Percentiles rank a stretch among this genome's conserved stretches.
These are phyloP conservation scores for Ligustrum vulgare DNA, from an alignment of 257 asterid genomes.

Conservation along the genomic window DNA sequence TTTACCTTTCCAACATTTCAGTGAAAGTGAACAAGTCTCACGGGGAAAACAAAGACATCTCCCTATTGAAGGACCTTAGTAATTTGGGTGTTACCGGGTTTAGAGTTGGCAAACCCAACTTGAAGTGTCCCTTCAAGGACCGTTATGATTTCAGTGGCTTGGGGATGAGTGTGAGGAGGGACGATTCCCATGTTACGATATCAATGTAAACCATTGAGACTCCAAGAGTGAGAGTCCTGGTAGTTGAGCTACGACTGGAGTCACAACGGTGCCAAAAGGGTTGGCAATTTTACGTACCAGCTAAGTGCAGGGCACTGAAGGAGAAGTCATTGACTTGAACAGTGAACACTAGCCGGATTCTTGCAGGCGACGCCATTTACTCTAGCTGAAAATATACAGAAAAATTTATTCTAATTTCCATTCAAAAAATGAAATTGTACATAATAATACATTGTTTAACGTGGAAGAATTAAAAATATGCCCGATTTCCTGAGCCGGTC, in stretches of 20 bases:
- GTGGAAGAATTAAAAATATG: background rate
- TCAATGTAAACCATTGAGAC: slow-evolving; percentile 11
- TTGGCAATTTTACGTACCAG: slow-evolving; percentile 27
- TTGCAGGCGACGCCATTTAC: slow-evolving; percentile 20
- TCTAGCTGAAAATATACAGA: slow-evolving; percentile 14
- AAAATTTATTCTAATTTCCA: background rate
- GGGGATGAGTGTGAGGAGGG: slow-evolving; percentile 19
- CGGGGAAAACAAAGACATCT: too few species aligned
- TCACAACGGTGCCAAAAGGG: slow-evolving; percentile 25
- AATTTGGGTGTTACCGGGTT: too few species aligned
- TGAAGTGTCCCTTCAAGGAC: slow-evolving; percentile 18
- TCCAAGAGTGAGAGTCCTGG: slow-evolving; percentile 12
- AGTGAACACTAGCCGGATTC: slow-evolving; percentile 9
- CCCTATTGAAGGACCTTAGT: too few species aligned
- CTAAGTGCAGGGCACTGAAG: slow-evolving; percentile 23
- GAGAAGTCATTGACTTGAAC: slow-evolving; percentile 30
- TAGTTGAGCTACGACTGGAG: slow-evolving; percentile 18
- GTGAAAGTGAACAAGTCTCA: too few species aligned
- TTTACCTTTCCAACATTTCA: too few species aligned
- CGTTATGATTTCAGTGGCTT: slow-evolving; percentile 19
- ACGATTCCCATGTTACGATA: background rate
- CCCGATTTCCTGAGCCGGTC: slow-evolving; percentile 27
- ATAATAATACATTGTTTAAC: background rate
- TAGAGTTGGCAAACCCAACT: background rate
- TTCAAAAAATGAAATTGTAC: too few species aligned